phyloP scores from a whole-genome alignment of 2,329 filamentous ascomycete genomes.

The Fonsecaea monophora region DNA sequence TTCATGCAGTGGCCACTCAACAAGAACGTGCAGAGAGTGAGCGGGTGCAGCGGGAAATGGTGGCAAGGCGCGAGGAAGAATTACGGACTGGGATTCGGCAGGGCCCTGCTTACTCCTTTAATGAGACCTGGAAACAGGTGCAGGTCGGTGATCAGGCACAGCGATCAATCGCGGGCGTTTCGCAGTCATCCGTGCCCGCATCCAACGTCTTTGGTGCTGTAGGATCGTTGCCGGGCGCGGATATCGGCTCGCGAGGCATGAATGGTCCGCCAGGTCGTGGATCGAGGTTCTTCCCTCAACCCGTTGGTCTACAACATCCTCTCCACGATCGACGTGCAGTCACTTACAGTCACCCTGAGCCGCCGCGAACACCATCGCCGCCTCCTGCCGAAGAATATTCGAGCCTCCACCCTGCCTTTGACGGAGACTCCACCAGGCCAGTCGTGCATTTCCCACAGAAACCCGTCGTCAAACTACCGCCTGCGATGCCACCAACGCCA shows the following conservation, averaged over 20 bases:
- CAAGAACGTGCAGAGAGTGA: conserved; percentile 52
- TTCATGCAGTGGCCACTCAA: conserved; percentile 49
- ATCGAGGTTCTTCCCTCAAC: conserved; percentile 56
- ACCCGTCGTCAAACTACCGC: conserved; percentile 80
- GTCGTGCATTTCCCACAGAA: conserved; percentile 66
- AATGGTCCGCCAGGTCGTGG: conserved; percentile 49
- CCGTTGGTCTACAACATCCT: conserved; percentile 22
- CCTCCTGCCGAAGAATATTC: conserved; percentile 65
- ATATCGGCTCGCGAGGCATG: conserved; percentile 46
- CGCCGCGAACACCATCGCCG: conserved; percentile 54
- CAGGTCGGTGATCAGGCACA: conserved; percentile 51
- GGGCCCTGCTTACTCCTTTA: conserved; percentile 48
- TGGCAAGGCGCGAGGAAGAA: conserved; percentile 49
- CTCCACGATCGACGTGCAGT: conserved; percentile 46
- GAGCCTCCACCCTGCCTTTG: conserved; percentile 62
- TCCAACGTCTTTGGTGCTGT: conserved; percentile 49
- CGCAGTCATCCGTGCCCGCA: conserved; percentile 46
- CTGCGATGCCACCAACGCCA: conserved; percentile 36
- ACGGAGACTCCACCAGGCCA: conserved; percentile 58
- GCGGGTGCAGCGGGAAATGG: conserved; percentile 50
- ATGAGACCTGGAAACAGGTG: conserved; percentile 57
- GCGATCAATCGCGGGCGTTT: conserved; percentile 48
- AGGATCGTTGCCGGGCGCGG: conserved; percentile 47
- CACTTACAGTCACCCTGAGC: conserved; percentile 44
- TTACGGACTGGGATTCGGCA: conserved; percentile 43